phyloP scores from a whole-genome alignment of 768 basidiomycete species.

The Mycena pura region DNA sequence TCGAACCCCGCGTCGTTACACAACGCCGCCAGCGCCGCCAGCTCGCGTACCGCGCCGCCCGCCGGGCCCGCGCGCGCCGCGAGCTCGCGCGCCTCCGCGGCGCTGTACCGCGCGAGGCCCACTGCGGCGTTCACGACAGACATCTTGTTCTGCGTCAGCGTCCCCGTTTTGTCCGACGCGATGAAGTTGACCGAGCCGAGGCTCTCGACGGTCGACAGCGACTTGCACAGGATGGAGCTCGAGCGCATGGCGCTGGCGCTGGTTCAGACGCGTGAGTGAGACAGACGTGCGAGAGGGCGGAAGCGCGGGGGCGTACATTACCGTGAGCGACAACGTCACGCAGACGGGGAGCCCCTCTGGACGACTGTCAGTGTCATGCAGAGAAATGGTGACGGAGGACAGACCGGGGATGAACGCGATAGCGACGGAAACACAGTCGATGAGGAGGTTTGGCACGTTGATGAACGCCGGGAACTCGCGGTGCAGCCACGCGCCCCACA shows the following conservation, averaged over 20 bases:
- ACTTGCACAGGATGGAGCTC: slow-evolving; percentile 59
- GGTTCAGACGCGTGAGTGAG: not conserved
- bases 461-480: slow-evolving; percentile 51
- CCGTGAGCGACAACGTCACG: slow-evolving; percentile 60
- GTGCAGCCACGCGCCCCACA: slow-evolving; percentile 48
- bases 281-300: not conserved
- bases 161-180: slow-evolving; percentile 66
- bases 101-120: slow-evolving; percentile 39
- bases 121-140: slow-evolving; percentile 55
- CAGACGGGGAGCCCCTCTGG: slow-evolving; percentile 60
- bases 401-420: slow-evolving; percentile 35
- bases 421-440: slow-evolving; percentile 64
- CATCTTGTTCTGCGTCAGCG: slow-evolving; percentile 67
- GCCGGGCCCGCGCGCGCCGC: slow-evolving; percentile 19
- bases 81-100: slow-evolving; percentile 19
- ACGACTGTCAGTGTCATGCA: slow-evolving; percentile 39
- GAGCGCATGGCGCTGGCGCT: slow-evolving; percentile 54
- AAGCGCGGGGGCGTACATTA: slow-evolving; percentile 21
- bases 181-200: slow-evolving; percentile 65
- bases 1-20: slow-evolving; percentile 61
- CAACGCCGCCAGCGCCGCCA: slow-evolving; percentile 50
- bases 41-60: slow-evolving; percentile 33
- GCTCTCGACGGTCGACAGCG: slow-evolving; percentile 70
- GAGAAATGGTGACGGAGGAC: not conserved
- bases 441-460: slow-evolving; percentile 55